Evolutionary conservation across 768 basidiomycete species (phyloP).

Genomic region (Cystofilobasidium bisporidii): DNA sequence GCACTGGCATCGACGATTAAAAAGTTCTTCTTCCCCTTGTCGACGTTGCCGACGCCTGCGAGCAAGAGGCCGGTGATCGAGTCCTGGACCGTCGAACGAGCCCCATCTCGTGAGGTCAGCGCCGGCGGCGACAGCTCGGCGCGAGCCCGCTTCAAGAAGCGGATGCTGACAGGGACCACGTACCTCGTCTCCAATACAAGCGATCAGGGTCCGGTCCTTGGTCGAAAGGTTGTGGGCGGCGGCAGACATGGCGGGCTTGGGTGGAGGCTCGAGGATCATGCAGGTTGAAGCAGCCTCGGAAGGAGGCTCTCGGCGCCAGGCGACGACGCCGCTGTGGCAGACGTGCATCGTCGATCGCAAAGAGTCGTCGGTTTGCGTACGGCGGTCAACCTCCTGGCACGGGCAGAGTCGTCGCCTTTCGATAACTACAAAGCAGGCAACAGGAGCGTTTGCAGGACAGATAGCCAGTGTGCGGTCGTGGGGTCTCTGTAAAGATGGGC

Average conservation of each 20-base stretch:
- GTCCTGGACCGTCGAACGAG: slow-evolving; percentile 52
- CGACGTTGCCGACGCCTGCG: slow-evolving; percentile 87
- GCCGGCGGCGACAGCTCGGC: not conserved
- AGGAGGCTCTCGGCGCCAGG: not conserved
- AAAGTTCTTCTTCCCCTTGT: slow-evolving; percentile 94
- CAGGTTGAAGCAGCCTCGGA: not conserved
- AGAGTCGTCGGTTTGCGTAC: too few species aligned
- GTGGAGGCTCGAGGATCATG: not conserved
- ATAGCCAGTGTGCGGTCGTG: too few species aligned
- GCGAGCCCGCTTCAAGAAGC: not conserved
- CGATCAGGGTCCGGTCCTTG: slow-evolving; percentile 67
- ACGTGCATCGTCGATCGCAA: too few species aligned
- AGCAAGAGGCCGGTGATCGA: slow-evolving; percentile 91
- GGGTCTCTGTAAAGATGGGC: too few species aligned
- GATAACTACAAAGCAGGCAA: too few species aligned
- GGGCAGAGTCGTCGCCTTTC: too few species aligned
- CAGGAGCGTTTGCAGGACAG: too few species aligned
- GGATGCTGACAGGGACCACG: slow-evolving; percentile 26
- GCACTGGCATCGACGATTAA: slow-evolving; percentile 85
- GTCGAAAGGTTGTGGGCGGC: slow-evolving; percentile 1
- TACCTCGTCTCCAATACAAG: slow-evolving; percentile 97
- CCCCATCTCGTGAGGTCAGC: not conserved
- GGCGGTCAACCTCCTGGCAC: too few species aligned
- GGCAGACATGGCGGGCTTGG: slow-evolving; percentile 2
- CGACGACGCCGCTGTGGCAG: too few species aligned